Percentiles rank a stretch among this genome's conserved stretches.
Evolutionary conservation across 78 protist species (phyloP).

Genomic region (Dictyostelium capitatum): DNA sequence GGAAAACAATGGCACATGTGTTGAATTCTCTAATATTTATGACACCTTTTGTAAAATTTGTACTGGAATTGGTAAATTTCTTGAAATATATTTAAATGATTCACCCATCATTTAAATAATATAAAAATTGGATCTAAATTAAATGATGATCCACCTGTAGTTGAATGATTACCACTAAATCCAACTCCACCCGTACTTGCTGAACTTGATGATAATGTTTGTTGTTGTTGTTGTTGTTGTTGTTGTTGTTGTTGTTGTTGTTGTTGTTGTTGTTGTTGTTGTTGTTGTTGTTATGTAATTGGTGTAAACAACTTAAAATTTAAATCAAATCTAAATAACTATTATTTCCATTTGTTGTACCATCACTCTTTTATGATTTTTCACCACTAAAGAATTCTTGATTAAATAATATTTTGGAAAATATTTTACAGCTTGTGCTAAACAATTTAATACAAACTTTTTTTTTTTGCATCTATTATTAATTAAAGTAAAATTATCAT

Average conservation of each 20-base stretch:
- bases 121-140: constrained; percentile 50
- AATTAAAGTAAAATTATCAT: too few species aligned
- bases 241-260: too few species aligned
- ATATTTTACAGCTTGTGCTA: constrained; percentile 62
- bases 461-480: too few species aligned
- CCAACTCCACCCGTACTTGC: too few species aligned
- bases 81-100: constrained; percentile 62
- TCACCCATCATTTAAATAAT: constrained; percentile 34
- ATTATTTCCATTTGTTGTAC: too few species aligned
- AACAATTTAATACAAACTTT: constrained; percentile 43
- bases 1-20: constrained; percentile 8
- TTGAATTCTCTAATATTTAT: constrained; percentile 10
- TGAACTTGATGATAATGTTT: neutral
- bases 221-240: too few species aligned
- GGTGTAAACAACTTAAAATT: constrained; percentile 48
- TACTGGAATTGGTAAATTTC: constrained; percentile 66
- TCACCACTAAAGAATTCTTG: constrained; percentile 17
- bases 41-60: constrained; percentile 5
- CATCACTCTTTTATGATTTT: neutral
- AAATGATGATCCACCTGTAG: neutral
- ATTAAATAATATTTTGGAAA: constrained; percentile 52
- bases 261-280: constrained; percentile 20
- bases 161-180: neutral
- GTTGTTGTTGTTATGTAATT: constrained; percentile 14
- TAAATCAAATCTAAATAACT: too few species aligned